These are phyloP conservation scores for Penicillium sp. DNA, from an alignment of 2,329 filamentous ascomycete genomes.

Conservation along the genomic window DNA sequence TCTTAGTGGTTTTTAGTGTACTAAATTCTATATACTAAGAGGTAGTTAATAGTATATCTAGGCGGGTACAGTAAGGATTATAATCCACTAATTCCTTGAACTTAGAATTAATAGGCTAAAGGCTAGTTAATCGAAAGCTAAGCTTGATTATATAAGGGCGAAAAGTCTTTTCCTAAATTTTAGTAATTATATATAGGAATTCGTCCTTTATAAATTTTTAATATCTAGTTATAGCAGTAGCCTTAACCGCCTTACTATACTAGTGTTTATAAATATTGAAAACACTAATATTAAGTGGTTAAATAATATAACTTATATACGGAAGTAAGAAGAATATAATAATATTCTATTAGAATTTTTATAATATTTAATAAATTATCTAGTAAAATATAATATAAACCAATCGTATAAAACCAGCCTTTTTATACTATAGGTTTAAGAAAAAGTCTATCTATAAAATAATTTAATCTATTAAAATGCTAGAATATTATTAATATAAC, in stretches of 20 bases:
- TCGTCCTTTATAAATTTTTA: not conserved
- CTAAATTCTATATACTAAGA: not conserved
- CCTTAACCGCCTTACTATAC: not conserved
- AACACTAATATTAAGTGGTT: not conserved
- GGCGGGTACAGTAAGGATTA: not conserved
- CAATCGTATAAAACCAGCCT: not conserved
- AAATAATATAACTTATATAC: not conserved
- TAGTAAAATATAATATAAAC: not conserved
- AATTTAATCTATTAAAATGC: not conserved
- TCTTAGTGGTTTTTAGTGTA: not conserved
- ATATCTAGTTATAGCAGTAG: not conserved
- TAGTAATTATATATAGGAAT: not conserved
- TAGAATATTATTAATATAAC: not conserved
- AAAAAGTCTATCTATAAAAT: not conserved
- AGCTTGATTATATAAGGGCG: no score
- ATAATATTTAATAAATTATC: not conserved
- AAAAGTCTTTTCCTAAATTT: not conserved
- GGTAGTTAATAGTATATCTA: not conserved
- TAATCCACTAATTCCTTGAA: not conserved
- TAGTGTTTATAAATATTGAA: not conserved
- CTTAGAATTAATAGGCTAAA: not conserved
- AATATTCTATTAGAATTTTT: not conserved
- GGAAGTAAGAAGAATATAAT: not conserved
- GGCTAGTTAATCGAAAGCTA: not conserved
- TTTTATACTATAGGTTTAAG: not conserved